Evolutionary conservation across 2,329 filamentous ascomycete genomes (phyloP).

Genomic region (Phaeosphaeriaceae sp.): DNA sequence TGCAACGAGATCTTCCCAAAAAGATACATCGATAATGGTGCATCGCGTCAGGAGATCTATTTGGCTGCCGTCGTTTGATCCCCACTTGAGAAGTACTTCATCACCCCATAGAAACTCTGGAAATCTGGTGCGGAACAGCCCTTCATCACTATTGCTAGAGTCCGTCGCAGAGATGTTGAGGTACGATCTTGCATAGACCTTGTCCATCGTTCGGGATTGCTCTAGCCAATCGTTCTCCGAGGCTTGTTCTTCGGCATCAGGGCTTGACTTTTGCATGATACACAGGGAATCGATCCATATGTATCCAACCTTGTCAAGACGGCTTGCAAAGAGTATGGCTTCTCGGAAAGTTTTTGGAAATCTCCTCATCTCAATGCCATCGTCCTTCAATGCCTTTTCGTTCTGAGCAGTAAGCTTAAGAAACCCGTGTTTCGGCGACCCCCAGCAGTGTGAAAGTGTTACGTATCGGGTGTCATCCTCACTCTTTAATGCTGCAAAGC

Average conservation of each 20-base stretch:
- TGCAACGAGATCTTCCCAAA: conserved; percentile 22
- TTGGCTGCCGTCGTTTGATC: not conserved
- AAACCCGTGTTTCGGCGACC: not conserved
- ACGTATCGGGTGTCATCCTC: conserved; percentile 7
- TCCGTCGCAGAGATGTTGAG: conserved; percentile 34
- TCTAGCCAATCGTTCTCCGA: conserved; percentile 23
- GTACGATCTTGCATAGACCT: conserved; percentile 21
- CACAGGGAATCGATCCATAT: conserved; percentile 24
- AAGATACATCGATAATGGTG: conserved; percentile 11
- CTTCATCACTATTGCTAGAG: conserved; percentile 15
- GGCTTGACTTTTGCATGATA: conserved; percentile 4
- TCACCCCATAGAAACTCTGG: conserved; percentile 17
- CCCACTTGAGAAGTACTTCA: conserved; percentile 14
- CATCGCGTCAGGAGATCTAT: conserved; percentile 4
- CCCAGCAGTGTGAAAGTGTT: conserved; percentile 23
- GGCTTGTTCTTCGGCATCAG: not conserved
- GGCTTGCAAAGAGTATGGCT: conserved; percentile 11
- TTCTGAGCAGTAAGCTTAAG: conserved; percentile 4
- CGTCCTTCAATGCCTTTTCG: conserved; percentile 1
- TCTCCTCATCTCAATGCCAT: conserved; percentile 8
- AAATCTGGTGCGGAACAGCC: conserved; percentile 14
- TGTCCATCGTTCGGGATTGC: conserved; percentile 20
- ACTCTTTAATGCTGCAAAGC: not conserved
- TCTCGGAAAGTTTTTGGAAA: conserved; percentile 21
- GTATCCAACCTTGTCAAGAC: conserved; percentile 12